A percentile compares a stretch with the other conserved stretches of the same genome.
These are phyloP conservation scores for Lobosporangium transversale DNA, from an alignment of 192 early-diverging fungal genomes.

Conservation along the genomic window DNA sequence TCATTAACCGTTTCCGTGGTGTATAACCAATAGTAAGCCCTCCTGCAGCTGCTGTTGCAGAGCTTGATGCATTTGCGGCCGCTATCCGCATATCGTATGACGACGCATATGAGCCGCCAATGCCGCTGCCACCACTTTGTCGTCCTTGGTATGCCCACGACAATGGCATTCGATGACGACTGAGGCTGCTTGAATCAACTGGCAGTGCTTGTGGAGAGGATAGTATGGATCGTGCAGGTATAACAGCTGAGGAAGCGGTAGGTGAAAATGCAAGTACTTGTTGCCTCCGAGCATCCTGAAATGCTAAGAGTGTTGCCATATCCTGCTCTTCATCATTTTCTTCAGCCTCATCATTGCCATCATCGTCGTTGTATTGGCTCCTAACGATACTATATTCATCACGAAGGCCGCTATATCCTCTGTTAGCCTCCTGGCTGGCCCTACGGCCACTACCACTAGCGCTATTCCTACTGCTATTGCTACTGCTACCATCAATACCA, in stretches of 20 bases:
- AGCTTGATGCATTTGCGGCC: constrained; percentile 10
- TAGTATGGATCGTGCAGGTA: constrained; percentile 16
- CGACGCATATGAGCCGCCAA: not conserved
- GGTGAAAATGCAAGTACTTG: constrained; percentile 27
- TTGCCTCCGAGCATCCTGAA: constrained; percentile 35
- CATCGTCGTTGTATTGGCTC: not conserved
- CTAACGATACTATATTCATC: too few species aligned
- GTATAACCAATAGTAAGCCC: constrained; percentile 29
- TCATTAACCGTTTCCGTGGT: constrained; percentile 16
- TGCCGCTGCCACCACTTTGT: not conserved
- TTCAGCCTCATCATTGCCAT: constrained; percentile 9
- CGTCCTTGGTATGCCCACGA: constrained; percentile 33
- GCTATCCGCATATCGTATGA: constrained; percentile 30
- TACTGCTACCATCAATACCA: too few species aligned
- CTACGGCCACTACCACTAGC: not conserved
- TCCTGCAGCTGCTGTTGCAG: constrained; percentile 9
- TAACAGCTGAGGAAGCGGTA: constrained; percentile 9
- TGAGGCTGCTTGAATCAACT: not conserved
- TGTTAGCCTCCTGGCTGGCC: too few species aligned
- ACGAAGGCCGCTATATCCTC: too few species aligned
- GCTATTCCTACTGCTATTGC: too few species aligned
- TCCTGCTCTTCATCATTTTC: constrained; percentile 41
- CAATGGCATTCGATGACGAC: constrained; percentile 14
- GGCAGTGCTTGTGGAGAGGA: constrained; percentile 20
- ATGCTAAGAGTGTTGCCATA: constrained; percentile 42